Evolutionary conservation across 208 protist genomes (phyloP).

Genomic region (Porcisia deanei): DNA sequence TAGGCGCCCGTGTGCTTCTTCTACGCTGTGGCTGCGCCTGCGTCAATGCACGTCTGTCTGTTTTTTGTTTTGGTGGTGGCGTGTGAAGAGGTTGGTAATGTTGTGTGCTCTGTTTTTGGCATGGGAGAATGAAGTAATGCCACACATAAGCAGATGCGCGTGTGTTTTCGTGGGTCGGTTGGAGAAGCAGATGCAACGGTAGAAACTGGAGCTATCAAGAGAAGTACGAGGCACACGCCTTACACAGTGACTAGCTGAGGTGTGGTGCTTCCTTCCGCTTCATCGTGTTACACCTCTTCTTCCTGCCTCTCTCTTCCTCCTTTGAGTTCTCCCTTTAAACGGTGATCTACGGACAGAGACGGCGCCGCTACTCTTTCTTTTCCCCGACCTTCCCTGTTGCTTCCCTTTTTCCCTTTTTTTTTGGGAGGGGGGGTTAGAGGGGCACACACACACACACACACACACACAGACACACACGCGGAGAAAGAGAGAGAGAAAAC

Average conservation of each 20-base stretch:
- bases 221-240: slow-evolving; percentile 1
- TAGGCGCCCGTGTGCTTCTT: too few species aligned
- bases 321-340: neutral
- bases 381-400: neutral
- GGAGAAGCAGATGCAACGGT: slow-evolving; percentile 6
- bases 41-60: neutral
- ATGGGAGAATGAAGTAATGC: neutral
- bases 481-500: too few species aligned
- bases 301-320: neutral
- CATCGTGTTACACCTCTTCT: neutral
- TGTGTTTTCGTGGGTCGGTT: neutral
- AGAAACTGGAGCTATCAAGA: slow-evolving; percentile 12
- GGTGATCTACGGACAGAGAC: neutral
- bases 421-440: too few species aligned
- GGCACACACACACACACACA: too few species aligned
- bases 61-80: neutral
- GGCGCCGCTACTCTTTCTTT: slow-evolving; percentile 2
- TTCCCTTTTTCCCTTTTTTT: neutral
- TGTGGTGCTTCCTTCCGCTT: neutral
- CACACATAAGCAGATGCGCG: neutral
- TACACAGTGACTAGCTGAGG: neutral
- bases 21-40: neutral
- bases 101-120: neutral
- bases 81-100: neutral
- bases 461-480: too few species aligned